Evolutionary conservation across 257 asterid species (phyloP), one percentile per base, ranked within the genome.

Genomic region (Nicotiana attenuata): DNA sequence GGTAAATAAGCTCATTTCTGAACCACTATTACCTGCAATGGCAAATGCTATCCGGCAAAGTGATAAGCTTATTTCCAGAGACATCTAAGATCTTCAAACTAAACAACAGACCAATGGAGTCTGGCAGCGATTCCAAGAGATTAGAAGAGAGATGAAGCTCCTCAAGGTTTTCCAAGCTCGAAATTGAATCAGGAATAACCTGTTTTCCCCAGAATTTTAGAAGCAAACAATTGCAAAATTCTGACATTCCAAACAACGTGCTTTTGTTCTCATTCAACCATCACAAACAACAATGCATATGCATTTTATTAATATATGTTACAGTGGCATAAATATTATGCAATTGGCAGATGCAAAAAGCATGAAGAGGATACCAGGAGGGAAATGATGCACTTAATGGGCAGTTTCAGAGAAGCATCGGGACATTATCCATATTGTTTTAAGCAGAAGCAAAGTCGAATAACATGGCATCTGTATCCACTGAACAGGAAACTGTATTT

Each of bases 21-120:
- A 75, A 75, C 80, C 45, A 75, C 59, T 50, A 59, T 86, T 85
- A 93, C 98, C 97, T 89, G 97, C 99, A 96, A 35, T 88, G 96
- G 83, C 91, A 93, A 69, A 96, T 93, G 86, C 97, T 91, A 86
- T 96, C 97, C 20, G 99, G 96, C 83, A 96, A 90, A 77, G 92
- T 86, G 53, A 82, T 84, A 65, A 96, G 97, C 86, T 88, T 90
- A 92, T 96, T 96, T n/a, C 92, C 86, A 7, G 97, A 93, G 69
- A 93, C 87, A 87, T 96, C 88, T 67, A 96, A 82, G 84, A 88
- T 80, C 85, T 87, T 90, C 90, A 96, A 81, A 83, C 87, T 91
- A 31, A 88, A 87, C 88, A 94, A 78, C 79, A 92, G 83, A 59
- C 99, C 98, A 6, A 94, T 84, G 31, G 97, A 90, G 85, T 92